These are phyloP conservation scores for Alternaria sp. DNA, from an alignment of 2,329 filamentous ascomycete genomes.

Conservation along the genomic window DNA sequence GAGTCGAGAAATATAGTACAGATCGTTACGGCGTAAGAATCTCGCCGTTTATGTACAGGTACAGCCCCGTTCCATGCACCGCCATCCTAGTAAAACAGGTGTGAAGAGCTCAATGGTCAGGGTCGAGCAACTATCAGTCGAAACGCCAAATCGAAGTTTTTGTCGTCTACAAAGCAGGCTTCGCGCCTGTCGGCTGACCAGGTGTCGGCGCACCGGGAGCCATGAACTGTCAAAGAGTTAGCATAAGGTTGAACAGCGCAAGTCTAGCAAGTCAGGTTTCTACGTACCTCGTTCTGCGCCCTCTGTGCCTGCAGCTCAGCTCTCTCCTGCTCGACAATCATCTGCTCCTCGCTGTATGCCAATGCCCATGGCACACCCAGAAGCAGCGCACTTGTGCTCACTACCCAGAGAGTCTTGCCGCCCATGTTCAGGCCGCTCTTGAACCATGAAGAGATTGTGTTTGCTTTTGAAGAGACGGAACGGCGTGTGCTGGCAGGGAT, in stretches of 20 bases:
- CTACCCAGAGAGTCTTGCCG: conserved; percentile 89
- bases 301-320: conserved; percentile 96
- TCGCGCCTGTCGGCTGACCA: conserved; percentile 38
- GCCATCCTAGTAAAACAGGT: conserved; percentile 34
- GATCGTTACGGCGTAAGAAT: conserved; percentile 21
- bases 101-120: conserved; percentile 24
- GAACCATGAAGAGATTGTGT: conserved; percentile 65
- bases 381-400: conserved; percentile 88
- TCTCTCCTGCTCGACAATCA: conserved; percentile 96
- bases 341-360: conserved; percentile 94
- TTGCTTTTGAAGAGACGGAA: conserved; percentile 52
- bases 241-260: neutral
- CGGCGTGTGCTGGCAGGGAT: conserved; percentile 83
- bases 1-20: conserved; percentile 46
- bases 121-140: conserved; percentile 2
- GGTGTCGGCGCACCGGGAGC: conserved; percentile 40
- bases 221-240: conserved; percentile 42
- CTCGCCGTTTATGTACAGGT: conserved; percentile 25
- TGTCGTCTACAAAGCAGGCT: conserved; percentile 46
- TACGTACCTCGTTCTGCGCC: conserved; percentile 73
- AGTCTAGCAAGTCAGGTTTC: neutral
- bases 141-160: conserved; percentile 8
- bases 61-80: conserved; percentile 18
- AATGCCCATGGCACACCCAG: conserved; percentile 93
- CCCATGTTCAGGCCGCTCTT: conserved; percentile 72